phyloP scores from a whole-genome alignment of 805 yeast genomes.

The Ogataea ganodermae region DNA sequence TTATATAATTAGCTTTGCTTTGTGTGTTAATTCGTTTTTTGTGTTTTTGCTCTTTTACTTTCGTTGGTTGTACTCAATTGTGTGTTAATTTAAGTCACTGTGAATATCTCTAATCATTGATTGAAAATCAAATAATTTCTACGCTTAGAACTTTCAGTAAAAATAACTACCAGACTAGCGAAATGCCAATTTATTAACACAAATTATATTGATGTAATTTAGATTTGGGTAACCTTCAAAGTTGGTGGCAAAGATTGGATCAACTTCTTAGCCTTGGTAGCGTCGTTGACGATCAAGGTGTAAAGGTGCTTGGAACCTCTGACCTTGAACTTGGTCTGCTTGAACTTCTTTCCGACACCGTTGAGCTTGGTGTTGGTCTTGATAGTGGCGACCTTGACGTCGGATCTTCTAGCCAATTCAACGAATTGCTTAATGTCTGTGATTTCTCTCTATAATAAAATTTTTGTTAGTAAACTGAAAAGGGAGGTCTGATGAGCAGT shows the following conservation, averaged over 20 bases:
- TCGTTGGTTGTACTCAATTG: slow-evolving; percentile 4
- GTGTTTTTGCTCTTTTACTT: slow-evolving; percentile 4
- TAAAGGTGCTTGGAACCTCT: slow-evolving; percentile 94
- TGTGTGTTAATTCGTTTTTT: slow-evolving; percentile 2
- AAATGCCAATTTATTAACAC: slow-evolving; percentile 10
- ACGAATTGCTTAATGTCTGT: slow-evolving; percentile 97
- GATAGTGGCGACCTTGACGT: slow-evolving; percentile 90
- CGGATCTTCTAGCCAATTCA: slow-evolving; percentile 94
- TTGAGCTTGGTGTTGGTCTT: slow-evolving; percentile 86
- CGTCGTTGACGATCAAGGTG: slow-evolving; percentile 94
- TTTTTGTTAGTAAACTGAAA: slow-evolving; percentile 23
- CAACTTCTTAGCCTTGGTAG: slow-evolving; percentile 96
- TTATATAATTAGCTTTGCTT: slow-evolving; percentile 7
- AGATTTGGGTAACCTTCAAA: slow-evolving; percentile 59
- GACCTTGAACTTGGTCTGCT: slow-evolving; percentile 98
- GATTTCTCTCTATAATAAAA: slow-evolving; percentile 56
- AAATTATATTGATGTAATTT: slow-evolving; percentile 17
- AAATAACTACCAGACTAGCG: slow-evolving; percentile 5
- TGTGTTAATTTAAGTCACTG: slow-evolving; percentile 7
- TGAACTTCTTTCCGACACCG: slow-evolving; percentile 79
- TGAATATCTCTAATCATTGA: neutral
- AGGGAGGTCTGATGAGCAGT: no score
- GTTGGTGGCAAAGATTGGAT: slow-evolving; percentile 97
- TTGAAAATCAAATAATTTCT: neutral
- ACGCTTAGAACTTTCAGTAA: neutral